Percentiles rank a stretch among this genome's conserved stretches.
Conservation (phyloP, 768 basidiomycete species). For the Hygrocybe coccinea region DNA sequence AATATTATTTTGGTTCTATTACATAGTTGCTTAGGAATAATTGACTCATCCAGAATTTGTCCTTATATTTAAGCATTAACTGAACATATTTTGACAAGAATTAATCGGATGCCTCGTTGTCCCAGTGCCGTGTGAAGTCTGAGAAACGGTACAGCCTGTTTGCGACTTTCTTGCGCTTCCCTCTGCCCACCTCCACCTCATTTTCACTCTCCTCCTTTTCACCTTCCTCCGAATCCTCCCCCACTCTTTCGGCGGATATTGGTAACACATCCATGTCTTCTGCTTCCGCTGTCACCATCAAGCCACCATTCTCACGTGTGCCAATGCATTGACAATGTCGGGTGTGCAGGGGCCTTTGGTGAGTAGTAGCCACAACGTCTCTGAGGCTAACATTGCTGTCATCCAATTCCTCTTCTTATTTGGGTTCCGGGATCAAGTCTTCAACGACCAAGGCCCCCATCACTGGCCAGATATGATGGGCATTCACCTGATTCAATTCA, state of each 20-base stretch:
- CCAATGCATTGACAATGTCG: neutral
- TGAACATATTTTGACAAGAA: no score
- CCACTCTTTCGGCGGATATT: neutral
- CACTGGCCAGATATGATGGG: no score
- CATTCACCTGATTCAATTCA: neutral
- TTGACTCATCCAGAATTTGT: no score
- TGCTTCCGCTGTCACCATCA: neutral
- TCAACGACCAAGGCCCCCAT: neutral
- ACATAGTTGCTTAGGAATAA: no score
- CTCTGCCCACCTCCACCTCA: neutral
- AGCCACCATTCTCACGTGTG: neutral
- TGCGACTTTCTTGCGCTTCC: neutral
- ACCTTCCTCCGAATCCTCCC: no score
- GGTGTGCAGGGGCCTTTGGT: neutral
- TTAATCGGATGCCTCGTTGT: neutral
- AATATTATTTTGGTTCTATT: no score
- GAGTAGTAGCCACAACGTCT: constrained; percentile 3
- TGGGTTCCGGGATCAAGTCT: neutral
- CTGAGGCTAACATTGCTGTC: neutral
- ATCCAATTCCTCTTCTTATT: constrained; percentile 4
- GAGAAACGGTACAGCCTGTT: neutral
- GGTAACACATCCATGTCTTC: neutral
- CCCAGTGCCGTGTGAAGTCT: neutral
- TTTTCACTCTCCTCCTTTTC: neutral
- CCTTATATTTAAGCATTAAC: no score